Percentiles rank a stretch among this genome's conserved stretches.
Evolutionary conservation across 148 eudicot genomes (phyloP).

Genomic region (Fallopia convolvulus): DNA sequence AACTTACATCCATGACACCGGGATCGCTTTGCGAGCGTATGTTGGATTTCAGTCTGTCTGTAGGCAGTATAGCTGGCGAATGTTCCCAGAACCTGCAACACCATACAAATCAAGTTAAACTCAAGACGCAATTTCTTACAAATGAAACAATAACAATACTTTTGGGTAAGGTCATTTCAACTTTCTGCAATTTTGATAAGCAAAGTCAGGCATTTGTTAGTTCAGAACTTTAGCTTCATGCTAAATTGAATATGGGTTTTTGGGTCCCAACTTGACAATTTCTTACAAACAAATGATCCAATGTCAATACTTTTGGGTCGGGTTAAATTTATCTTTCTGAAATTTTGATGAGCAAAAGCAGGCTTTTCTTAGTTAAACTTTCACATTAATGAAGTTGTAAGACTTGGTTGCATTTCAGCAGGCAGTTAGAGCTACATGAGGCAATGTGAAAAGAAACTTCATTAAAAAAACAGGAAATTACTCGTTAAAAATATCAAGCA

Average conservation of each 20-base stretch:
- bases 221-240: no score
- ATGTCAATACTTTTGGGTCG: background rate
- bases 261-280: no score
- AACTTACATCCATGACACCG: slow-evolving; percentile 7
- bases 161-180: background rate
- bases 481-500: background rate
- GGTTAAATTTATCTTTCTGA: background rate
- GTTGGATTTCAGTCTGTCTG: slow-evolving; percentile 43
- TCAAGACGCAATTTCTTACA: background rate
- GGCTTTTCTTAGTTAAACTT: background rate
- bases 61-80: slow-evolving; percentile 81
- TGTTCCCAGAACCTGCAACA: slow-evolving; percentile 80
- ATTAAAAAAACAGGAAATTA: background rate
- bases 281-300: no score
- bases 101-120: background rate
- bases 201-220: background rate
- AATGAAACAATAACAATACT: background rate
- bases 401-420: background rate
- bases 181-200: background rate
- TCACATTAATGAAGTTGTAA: background rate
- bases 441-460: background rate
- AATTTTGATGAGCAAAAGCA: background rate
- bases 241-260: no score
- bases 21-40: background rate
- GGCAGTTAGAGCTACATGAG: background rate